These are phyloP conservation scores for Populus trichocarpa DNA, from an alignment of 441 rosid genomes.

Conservation along the genomic window DNA sequence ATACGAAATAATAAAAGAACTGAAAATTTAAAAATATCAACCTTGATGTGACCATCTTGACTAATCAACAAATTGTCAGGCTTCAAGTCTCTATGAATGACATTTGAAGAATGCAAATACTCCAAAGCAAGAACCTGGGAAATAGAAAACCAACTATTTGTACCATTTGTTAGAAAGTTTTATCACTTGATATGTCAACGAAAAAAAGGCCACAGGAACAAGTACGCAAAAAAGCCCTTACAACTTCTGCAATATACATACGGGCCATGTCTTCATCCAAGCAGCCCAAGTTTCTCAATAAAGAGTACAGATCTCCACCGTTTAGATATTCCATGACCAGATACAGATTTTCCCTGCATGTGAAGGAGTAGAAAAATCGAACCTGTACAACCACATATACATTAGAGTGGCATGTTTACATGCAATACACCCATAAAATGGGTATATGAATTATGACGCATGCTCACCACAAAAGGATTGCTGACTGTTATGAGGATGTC, in stretches of 20 bases:
- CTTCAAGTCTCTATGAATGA: constrained; percentile 96
- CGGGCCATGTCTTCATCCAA: constrained; percentile 95
- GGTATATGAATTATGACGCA: neutral
- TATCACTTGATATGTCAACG: constrained; percentile 7
- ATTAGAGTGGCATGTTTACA: constrained; percentile 32
- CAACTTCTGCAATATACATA: constrained; percentile 93
- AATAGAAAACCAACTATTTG: constrained; percentile 35
- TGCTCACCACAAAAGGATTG: constrained; percentile 95
- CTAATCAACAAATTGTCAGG: constrained; percentile 98
- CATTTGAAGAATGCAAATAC: constrained; percentile 91
- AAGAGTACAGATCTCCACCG: constrained; percentile 96
- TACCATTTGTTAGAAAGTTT: constrained; percentile 31
- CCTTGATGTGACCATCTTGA: constrained; percentile 99
- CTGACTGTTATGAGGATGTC: constrained; percentile 88
- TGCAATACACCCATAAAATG: constrained; percentile 15
- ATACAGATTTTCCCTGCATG: constrained; percentile 96
- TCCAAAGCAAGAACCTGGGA: constrained; percentile 98
- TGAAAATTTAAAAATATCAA: constrained; percentile 23
- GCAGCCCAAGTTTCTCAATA: constrained; percentile 90
- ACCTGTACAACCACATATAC: constrained; percentile 54
- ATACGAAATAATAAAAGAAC: neutral
- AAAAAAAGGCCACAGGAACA: neutral
- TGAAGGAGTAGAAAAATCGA: constrained; percentile 96
- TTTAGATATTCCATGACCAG: constrained; percentile 98
- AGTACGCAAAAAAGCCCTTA: constrained; percentile 39